Base-by-base conservation (phyloP, 1,284 basidiomycete species). In the Tilletiaria anomala region DNA sequence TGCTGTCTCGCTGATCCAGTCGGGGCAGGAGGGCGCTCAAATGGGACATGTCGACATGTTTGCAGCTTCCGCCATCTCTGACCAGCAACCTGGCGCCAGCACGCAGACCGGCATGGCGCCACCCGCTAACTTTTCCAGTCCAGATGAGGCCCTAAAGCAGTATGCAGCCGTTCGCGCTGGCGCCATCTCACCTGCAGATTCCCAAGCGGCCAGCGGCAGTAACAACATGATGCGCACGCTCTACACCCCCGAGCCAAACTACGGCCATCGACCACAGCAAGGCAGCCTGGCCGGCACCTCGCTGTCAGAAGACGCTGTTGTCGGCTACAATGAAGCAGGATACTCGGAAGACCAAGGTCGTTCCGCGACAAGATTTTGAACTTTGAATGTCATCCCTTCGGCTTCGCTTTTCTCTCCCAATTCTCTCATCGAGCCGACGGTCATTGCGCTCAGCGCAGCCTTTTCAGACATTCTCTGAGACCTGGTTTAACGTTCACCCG, bases 101-200 rank as follows among this genome's bases (percentile, higher is more conserved):
- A 6, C 42, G 16, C 51, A 51, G 39, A 58, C 56, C 22, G 58
- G 58, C 35, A 61, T 61, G 58, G 50, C 52, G 11, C 52, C 58
- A 6, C 53, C 58, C 32, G 39, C 45, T 32, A 56, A 55, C 47
- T 44, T 48, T 32, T 43, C 51, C 18, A 56, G 54, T 41, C 58
- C 58, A 2, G 58, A 61, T 41, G 58, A 56, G 38, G 58, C 58
- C 12, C 45, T 61, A 47, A 54, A 51, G 43, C 54, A 58, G 39
- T 59, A 61, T 40, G 58, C 57, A 18, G 56, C 58, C 26, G 44
- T 55, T n/a, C 42, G 57, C 11, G 44, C 49, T 10, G 45, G 33
- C 24, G 51, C 44, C 8, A 41, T 21, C 34, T 39, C 35, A 42
- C 47, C 17, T 2, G 18, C 19, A 17, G 17, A 5, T 8, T 17